Conservation (phyloP, 257 asterid genomes). For the Mitragyna speciosa region DNA sequence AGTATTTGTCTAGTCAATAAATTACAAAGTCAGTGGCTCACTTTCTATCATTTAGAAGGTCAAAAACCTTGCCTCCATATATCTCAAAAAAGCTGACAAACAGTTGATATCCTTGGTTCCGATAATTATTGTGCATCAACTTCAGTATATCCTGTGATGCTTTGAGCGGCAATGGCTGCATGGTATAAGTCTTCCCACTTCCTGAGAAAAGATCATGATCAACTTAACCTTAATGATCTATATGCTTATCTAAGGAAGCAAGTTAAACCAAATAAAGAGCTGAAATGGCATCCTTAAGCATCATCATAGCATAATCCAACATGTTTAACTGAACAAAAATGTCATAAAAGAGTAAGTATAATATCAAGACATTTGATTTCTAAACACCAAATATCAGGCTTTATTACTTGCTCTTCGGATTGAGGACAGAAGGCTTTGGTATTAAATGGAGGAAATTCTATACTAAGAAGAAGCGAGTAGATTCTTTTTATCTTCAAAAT, state of each 20-base stretch:
- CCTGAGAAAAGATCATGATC: slow-evolving; percentile 24
- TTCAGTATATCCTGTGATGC: slow-evolving; percentile 36
- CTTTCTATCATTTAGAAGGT: slow-evolving; percentile 45
- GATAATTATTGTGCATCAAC: slow-evolving; percentile 28
- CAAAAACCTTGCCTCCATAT: slow-evolving; percentile 45
- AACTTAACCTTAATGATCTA: neutral
- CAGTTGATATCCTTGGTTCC: slow-evolving; percentile 35
- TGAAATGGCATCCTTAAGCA: neutral
- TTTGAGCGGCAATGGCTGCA: slow-evolving; percentile 44
- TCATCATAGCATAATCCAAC: neutral
- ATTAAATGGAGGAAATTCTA: neutral
- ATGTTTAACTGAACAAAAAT: neutral
- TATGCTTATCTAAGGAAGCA: slow-evolving; percentile 5
- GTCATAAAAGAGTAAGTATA: neutral
- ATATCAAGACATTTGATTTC: neutral
- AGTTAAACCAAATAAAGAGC: neutral
- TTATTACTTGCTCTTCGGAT: neutral
- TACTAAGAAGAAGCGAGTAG: neutral
- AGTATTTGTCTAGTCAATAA: neutral
- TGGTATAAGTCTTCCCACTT: slow-evolving; percentile 46
- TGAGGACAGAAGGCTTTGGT: neutral
- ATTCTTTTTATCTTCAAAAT: neutral
- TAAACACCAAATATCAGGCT: neutral
- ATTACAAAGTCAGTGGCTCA: slow-evolving; percentile 20
- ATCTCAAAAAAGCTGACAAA: slow-evolving; percentile 42